Evolutionary conservation across 257 asterid genomes (phyloP).

Genomic region (Pogostemon cablin): DNA sequence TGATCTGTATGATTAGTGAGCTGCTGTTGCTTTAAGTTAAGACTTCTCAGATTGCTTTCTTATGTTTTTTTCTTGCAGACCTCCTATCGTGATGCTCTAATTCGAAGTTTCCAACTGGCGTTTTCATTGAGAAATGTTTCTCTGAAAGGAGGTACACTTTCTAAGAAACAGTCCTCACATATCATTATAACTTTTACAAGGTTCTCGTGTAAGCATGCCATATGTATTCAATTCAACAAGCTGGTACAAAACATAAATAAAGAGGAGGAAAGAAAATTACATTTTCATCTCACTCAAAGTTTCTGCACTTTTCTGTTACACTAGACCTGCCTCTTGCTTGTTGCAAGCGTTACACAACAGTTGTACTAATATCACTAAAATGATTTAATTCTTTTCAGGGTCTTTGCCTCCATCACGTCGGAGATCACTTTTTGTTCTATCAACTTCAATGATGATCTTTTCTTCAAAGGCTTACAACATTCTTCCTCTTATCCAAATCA

Average conservation of each 20-base stretch:
- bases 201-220: slow-evolving; percentile 5
- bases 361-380: slow-evolving; percentile 4
- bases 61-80: slow-evolving; percentile 49
- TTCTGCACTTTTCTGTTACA: background rate
- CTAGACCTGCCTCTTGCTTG: background rate
- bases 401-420: slow-evolving; percentile 81
- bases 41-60: slow-evolving; percentile 16
- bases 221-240: background rate
- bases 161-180: slow-evolving; percentile 14
- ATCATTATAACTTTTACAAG: background rate
- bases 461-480: slow-evolving; percentile 74
- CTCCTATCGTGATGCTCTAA: slow-evolving; percentile 71
- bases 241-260: background rate
- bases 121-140: slow-evolving; percentile 69
- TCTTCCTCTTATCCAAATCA: slow-evolving; percentile 55
- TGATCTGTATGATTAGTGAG: slow-evolving; percentile 3
- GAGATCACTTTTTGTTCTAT: slow-evolving; percentile 86
- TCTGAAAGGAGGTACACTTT: slow-evolving; percentile 58
- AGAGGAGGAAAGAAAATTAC: background rate
- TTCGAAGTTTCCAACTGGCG: slow-evolving; percentile 85
- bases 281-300: background rate
- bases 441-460: slow-evolving; percentile 85
- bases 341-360: background rate
- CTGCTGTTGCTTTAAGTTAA: background rate
- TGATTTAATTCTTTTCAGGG: slow-evolving; percentile 54